Evolutionary conservation across 768 basidiomycete genomes (phyloP).

Genomic region (Chiua virens): DNA sequence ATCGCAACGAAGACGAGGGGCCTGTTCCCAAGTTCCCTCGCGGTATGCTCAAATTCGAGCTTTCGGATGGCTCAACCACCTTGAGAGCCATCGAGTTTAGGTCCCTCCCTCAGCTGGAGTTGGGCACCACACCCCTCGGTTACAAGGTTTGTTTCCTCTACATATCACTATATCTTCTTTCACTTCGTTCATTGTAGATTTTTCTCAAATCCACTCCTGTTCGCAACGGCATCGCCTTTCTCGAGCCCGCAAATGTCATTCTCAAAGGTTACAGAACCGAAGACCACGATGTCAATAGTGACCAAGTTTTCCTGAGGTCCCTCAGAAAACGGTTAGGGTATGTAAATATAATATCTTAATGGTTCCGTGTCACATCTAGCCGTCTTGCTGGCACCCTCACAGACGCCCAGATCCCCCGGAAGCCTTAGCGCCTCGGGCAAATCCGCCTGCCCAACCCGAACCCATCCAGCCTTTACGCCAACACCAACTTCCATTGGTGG

Average conservation of each 20-base stretch:
- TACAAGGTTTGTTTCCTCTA: slow-evolving; percentile 58
- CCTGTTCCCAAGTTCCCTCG: slow-evolving; percentile 82
- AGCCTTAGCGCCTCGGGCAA: slow-evolving; percentile 7
- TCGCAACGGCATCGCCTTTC: slow-evolving; percentile 69
- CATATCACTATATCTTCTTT: background rate
- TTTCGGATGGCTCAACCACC: slow-evolving; percentile 73
- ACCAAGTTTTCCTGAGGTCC: slow-evolving; percentile 57
- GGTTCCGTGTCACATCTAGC: background rate
- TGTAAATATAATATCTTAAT: slow-evolving; percentile 18
- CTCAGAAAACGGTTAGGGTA: slow-evolving; percentile 71
- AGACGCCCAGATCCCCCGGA: slow-evolving; percentile 29
- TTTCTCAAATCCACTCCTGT: slow-evolving; percentile 67
- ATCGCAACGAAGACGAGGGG: slow-evolving; percentile 58
- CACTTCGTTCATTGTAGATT: slow-evolving; percentile 44
- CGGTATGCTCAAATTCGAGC: slow-evolving; percentile 70
- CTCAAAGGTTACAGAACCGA: slow-evolving; percentile 62
- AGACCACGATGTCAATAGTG: slow-evolving; percentile 61
- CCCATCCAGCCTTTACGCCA: slow-evolving; percentile 17
- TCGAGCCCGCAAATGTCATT: slow-evolving; percentile 67
- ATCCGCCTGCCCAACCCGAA: slow-evolving; percentile 12
- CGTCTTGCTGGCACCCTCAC: background rate
- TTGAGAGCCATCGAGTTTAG: slow-evolving; percentile 62
- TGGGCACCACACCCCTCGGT: slow-evolving; percentile 79
- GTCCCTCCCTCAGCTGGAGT: slow-evolving; percentile 57
- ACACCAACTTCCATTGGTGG: slow-evolving; percentile 8